These are phyloP conservation scores for Wickerhamiella hasegawae DNA, from an alignment of 805 yeast genomes.

Conservation along the genomic window DNA sequence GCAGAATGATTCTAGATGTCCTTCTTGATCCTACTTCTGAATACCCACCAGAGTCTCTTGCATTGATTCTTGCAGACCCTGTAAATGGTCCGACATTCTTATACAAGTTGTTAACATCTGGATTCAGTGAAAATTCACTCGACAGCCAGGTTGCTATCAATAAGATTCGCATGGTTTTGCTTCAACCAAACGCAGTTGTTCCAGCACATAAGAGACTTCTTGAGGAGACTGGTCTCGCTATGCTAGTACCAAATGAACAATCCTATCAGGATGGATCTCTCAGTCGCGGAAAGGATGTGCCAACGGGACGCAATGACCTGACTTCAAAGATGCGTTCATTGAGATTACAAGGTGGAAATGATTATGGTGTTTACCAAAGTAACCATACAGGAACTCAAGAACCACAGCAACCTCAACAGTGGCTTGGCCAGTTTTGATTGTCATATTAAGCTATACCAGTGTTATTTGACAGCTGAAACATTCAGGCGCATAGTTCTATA, in stretches of 20 bases:
- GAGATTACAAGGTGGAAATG: too few relatives aligned
- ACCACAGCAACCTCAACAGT: too few relatives aligned
- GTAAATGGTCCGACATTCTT: slow-evolving; percentile 62
- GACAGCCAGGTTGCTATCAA: slow-evolving; percentile 41
- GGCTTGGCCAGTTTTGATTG: too few relatives aligned
- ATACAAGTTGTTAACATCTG: slow-evolving; percentile 62
- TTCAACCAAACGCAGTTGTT: slow-evolving; percentile 29
- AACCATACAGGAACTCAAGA: too few relatives aligned
- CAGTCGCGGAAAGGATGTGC: too few relatives aligned
- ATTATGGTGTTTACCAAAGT: too few relatives aligned
- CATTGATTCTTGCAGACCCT: slow-evolving; percentile 46
- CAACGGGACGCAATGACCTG: too few relatives aligned
- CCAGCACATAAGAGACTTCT: slow-evolving; percentile 74
- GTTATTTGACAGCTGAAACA: too few relatives aligned
- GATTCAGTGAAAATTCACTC: slow-evolving; percentile 36
- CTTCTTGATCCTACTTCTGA: slow-evolving; percentile 33
- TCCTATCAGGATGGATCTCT: too few relatives aligned
- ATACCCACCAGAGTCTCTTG: slow-evolving; percentile 31
- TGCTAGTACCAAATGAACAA: slow-evolving; percentile 3
- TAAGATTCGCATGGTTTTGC: slow-evolving; percentile 47
- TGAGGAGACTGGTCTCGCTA: slow-evolving; percentile 72
- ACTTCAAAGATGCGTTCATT: too few relatives aligned
- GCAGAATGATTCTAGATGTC: slow-evolving; percentile 42
- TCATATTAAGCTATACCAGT: too few relatives aligned
- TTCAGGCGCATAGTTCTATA: too few relatives aligned